A percentile compares a stretch with the other conserved stretches of the same genome.
Evolutionary conservation across 164 flowering plant genomes (phyloP).

Genomic region (Pachysandra terminalis): DNA sequence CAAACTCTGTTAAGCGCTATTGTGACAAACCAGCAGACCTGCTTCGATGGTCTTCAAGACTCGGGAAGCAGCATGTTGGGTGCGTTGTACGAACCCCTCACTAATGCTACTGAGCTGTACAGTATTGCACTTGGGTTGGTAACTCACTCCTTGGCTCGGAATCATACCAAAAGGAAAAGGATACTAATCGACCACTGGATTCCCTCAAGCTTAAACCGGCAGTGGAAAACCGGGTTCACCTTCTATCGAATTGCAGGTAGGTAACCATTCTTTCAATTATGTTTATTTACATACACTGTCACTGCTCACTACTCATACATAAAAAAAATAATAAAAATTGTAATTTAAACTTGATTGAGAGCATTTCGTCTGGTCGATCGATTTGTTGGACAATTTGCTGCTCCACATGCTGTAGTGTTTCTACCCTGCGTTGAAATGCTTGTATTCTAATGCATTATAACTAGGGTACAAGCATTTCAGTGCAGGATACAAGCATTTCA

Average conservation of each 20-base stretch:
- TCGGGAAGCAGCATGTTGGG: constrained; percentile 19
- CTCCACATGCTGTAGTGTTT: too few relatives aligned
- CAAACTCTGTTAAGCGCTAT: constrained; percentile 39
- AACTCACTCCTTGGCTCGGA: constrained; percentile 20
- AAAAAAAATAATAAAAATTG: too few relatives aligned
- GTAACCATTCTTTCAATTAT: background rate
- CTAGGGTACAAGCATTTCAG: too few relatives aligned
- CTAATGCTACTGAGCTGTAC: constrained; percentile 26
- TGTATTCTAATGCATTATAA: too few relatives aligned
- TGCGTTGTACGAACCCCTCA: constrained; percentile 20
- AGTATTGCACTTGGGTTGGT: constrained; percentile 51
- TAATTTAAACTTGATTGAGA: too few relatives aligned
- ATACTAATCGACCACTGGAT: background rate
- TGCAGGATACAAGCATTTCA: too few relatives aligned
- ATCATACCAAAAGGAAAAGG: constrained; percentile 7
- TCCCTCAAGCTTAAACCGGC: background rate
- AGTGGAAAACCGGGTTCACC: constrained; percentile 17
- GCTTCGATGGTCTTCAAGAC: constrained; percentile 40
- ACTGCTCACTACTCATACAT: too few relatives aligned
- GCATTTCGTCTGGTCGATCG: too few relatives aligned
- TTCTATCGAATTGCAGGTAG: constrained; percentile 17
- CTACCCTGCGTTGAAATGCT: too few relatives aligned
- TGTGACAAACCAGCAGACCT: constrained; percentile 52
- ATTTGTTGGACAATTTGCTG: too few relatives aligned
- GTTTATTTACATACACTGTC: too few relatives aligned